A percentile compares a stretch with the other conserved stretches of the same genome.
Evolutionary conservation across 176 grass and related monocot species (phyloP).

Genomic region (Oropetium thomaeum): DNA sequence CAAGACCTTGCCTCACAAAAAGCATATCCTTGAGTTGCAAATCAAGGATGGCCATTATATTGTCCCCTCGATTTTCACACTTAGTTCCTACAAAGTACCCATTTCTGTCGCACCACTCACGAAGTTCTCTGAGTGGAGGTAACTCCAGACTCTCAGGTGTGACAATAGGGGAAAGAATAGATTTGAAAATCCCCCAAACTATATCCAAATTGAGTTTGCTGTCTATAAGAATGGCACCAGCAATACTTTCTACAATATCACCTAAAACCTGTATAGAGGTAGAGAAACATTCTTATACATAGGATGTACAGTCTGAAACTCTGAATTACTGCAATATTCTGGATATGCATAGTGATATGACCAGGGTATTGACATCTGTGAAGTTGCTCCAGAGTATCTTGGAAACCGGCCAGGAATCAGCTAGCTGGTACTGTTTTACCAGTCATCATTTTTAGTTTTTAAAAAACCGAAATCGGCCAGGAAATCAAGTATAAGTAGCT

Average conservation of each 20-base stretch:
- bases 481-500: neutral
- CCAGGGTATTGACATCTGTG: neutral
- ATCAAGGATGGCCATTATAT: slow-evolving; percentile 49
- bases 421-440: no score
- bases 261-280: slow-evolving; percentile 65
- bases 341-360: neutral
- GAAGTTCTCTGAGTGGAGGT: slow-evolving; percentile 70
- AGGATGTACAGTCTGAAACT: neutral
- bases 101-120: slow-evolving; percentile 58
- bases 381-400: neutral
- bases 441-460: no score
- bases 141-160: slow-evolving; percentile 86
- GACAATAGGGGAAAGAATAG: slow-evolving; percentile 83
- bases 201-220: slow-evolving; percentile 67
- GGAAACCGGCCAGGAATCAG: neutral
- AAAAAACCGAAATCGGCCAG: no score
- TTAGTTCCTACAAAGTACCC: slow-evolving; percentile 65
- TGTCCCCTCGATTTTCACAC: slow-evolving; percentile 54
- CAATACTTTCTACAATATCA: slow-evolving; percentile 95
- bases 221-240: slow-evolving; percentile 80
- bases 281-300: neutral
- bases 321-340: neutral
- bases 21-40: slow-evolving; percentile 71
- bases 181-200: slow-evolving; percentile 69
- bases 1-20: slow-evolving; percentile 52